Evolutionary conservation across 2,329 filamentous ascomycete species (phyloP).

Genomic region (Fusarium incarnatum): DNA sequence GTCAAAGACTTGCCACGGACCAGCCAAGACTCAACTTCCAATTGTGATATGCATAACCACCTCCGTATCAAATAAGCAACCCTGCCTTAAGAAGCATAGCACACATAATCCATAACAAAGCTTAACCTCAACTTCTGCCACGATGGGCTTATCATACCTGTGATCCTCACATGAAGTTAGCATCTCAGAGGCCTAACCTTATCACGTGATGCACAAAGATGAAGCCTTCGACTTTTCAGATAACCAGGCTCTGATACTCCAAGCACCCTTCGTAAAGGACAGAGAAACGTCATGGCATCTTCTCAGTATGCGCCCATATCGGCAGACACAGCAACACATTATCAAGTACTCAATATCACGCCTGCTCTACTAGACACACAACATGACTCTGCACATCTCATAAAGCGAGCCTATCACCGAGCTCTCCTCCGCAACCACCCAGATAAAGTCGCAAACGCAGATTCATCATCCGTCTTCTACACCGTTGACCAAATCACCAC

Average conservation of each 20-base stretch:
- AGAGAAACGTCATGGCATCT: conserved; percentile 16
- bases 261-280: not conserved
- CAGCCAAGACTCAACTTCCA: not conserved
- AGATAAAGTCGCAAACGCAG: conserved; percentile 60
- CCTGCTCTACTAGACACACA: conserved; percentile 59
- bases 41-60: conserved; percentile 2
- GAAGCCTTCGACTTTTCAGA: conserved; percentile 9
- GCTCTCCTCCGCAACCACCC: conserved; percentile 75
- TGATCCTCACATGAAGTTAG: not conserved
- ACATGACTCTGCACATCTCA: conserved; percentile 58
- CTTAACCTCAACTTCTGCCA: not conserved
- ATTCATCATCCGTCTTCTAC: conserved; percentile 57
- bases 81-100: not conserved
- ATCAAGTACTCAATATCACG: conserved; percentile 69
- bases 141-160: not conserved
- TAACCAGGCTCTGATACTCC: not conserved
- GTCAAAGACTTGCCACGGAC: conserved; percentile 14
- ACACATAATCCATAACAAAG: not conserved
- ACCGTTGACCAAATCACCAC: conserved; percentile 73
- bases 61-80: not conserved
- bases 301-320: conserved; percentile 11
- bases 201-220: conserved; percentile 43
- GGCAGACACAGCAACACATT: conserved; percentile 61
- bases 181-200: not conserved
- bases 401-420: conserved; percentile 73